Base-by-base conservation (phyloP, 2,329 filamentous ascomycete species). In the Myriangium duriaei region DNA sequence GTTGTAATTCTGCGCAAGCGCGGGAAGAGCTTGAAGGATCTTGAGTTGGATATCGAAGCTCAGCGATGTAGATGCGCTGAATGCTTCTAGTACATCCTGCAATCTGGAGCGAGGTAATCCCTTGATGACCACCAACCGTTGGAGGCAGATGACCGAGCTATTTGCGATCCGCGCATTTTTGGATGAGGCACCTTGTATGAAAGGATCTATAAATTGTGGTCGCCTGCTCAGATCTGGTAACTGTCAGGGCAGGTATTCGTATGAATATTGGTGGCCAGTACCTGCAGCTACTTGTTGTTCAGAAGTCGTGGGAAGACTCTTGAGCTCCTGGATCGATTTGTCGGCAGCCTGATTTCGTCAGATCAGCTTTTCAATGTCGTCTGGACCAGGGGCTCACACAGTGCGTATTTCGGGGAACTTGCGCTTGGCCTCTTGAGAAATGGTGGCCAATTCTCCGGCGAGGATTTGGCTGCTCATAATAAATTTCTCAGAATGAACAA, bases 341-440 rank as follows among this genome's bases (percentile, higher is more conserved):
- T 98, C 91, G 17, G 91, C 86, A 35, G 91, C 85, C 49, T 34
- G 43, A 37, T 40, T 47, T 46, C 48, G 48, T 44, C 45, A 46
- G 26, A 24, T 13, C 44, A 34, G 16, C 29, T 11, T 32, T 40
- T 12, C 21, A 42, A 31, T 31, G 11, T 19, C 11, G 2, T 28
- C 21, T 24, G 14, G 11, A 32, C 6, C 30, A 41, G 59, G 33
- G 33, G 30, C 32, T 37, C 71, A 51, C 63, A 80, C 81, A 71
- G 81, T 82, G 65, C 82, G 77, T 37, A 98, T 69, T 52, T 96
- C 91, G 49, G 81, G 76, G 60, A 95, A 81, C 63, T 93, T 96
- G 53, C 88, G 76, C 63, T 93, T 96, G 57, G 87, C 91, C 67
- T 98, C 91, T 61, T 92, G 84, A 52, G 94, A 80, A 58, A 95